phyloP scores from a whole-genome alignment of 176 grass and related monocot genomes.

The Oryza glaberrima region DNA sequence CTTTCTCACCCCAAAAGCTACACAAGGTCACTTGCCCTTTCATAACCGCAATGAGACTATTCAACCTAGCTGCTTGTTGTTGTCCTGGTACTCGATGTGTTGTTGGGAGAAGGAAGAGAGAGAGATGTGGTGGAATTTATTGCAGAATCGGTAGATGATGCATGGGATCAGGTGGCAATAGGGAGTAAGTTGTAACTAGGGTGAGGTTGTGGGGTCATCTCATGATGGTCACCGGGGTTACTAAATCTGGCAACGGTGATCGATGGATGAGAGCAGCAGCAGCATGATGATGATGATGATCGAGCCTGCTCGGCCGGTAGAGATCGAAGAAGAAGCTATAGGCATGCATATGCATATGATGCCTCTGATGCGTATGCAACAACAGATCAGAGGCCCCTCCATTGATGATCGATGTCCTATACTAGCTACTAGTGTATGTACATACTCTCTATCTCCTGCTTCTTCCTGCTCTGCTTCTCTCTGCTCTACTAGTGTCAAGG shows the following conservation, averaged over 20 bases:
- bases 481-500: constrained; percentile 17
- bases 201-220: constrained; percentile 29
- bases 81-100: neutral
- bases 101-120: neutral
- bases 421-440: no score
- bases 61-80: neutral
- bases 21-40: no score
- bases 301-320: no score
- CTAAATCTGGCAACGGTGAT: constrained; percentile 47
- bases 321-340: neutral
- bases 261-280: neutral
- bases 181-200: constrained; percentile 31
- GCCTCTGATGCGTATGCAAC: neutral
- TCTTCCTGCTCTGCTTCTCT: neutral
- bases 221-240: constrained; percentile 48
- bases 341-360: neutral
- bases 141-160: neutral
- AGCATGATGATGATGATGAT: constrained; percentile 42
- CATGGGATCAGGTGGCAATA: constrained; percentile 39
- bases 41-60: no score
- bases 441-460: neutral
- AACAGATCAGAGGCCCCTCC: neutral
- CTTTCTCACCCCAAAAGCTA: no score
- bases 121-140: neutral
- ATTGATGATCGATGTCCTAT: neutral